These are phyloP conservation scores for Populus hybrid DNA, from an alignment of 441 rosid species.

Conservation along the genomic window DNA sequence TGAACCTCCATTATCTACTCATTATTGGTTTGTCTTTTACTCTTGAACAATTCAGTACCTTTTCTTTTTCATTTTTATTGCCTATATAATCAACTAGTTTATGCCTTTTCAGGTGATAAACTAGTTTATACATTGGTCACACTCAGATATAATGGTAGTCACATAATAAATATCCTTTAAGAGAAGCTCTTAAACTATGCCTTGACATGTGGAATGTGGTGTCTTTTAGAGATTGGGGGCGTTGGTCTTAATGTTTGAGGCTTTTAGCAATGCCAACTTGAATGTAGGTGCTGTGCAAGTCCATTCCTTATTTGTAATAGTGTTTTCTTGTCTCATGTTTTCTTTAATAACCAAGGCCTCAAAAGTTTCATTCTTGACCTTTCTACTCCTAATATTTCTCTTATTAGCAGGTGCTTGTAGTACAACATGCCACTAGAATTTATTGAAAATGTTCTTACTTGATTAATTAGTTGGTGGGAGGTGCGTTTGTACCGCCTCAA, in stretches of 20 bases:
- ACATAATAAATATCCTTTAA: neutral
- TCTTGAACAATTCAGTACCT: slow-evolving; percentile 5
- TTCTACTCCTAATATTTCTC: neutral
- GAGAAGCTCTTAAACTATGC: neutral
- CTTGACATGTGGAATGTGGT: neutral
- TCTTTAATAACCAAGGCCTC: neutral
- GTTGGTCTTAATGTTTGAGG: neutral
- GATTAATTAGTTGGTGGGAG: neutral
- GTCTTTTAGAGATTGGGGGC: neutral
- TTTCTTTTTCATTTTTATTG: neutral
- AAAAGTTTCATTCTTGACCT: neutral
- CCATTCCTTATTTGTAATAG: neutral
- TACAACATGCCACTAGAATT: neutral
- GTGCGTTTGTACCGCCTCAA: neutral
- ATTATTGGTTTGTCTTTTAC: slow-evolving; percentile 19
- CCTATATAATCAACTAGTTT: neutral
- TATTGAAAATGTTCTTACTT: neutral
- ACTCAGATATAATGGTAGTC: slow-evolving; percentile 5
- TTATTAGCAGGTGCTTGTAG: neutral
- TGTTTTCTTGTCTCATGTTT: neutral
- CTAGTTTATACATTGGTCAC: slow-evolving; percentile 13
- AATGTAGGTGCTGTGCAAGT: neutral
- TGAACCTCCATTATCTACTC: slow-evolving; percentile 5
- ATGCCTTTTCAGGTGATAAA: slow-evolving; percentile 30
- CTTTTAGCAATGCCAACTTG: neutral